Base-by-base conservation (phyloP, 768 basidiomycete genomes). In the Psilocybe subaeruginosa region DNA sequence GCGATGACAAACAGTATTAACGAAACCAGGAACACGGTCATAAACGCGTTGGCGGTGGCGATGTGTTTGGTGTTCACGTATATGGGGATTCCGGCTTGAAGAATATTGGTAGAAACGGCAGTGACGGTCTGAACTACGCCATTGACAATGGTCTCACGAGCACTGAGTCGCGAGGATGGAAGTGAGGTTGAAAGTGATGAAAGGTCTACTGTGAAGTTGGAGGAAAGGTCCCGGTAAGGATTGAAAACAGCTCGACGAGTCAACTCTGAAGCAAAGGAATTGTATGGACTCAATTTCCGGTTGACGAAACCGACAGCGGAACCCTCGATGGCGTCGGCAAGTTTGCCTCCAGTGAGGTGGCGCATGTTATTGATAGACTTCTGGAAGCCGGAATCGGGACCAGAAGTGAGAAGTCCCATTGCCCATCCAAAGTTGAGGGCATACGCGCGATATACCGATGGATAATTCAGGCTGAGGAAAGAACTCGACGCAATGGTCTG, bases 341-440 rank as follows among this genome's bases (percentile, higher is more conserved):
- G 79, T 56, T 82, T 78, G 2, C 93, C 93, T 6, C 95, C 96
- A 0, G 96, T 98, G 48, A 83, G 78, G 62, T 87, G 83, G 6
- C 96, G 88, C 89, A 97, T 90, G 65, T 76, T 80, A 69, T 93
- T 86, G 68, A 98, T 95, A 17, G 92, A 85, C 23, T 73, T 70
- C 68, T 98, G 93, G 54, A 97, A 78, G 12, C 81, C 75, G 11
- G 87, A 86, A 9, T 77, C 73, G 1, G 81, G 67, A 0, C 85
- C 83, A 5, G 77, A 62, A 19, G 83, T 73, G 58, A 93, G 84
- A 11, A 98, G 76, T 0, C 93, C 93, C 70, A 97, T 74, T 0
- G 92, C 82, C 95, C 95, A 98, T 0, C 89, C 85, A 66, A 97
- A 97, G 69, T 98, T 98, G 69, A 89, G 80, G 2, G 91, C 80